Percentiles rank a stretch among this genome's conserved stretches.
Evolutionary conservation across 371 early-diverging fungal species (phyloP).

Genomic region (Batkoa obscura): DNA sequence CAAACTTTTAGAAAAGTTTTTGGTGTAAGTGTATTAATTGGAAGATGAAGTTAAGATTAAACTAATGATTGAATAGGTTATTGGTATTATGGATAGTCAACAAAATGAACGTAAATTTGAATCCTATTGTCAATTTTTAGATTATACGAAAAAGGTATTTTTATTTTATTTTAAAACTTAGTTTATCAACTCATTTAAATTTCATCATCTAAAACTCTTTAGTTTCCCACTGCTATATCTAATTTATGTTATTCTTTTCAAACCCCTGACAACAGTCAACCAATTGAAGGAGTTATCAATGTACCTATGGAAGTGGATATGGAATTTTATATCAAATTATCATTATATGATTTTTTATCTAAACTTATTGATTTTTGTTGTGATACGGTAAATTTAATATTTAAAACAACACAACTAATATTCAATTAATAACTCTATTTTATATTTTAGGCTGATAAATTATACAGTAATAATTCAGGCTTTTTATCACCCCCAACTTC

Average conservation of each 20-base stretch:
- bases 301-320: background rate
- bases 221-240: background rate
- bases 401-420: background rate
- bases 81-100: constrained; percentile 1
- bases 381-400: background rate
- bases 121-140: background rate
- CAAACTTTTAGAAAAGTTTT: background rate
- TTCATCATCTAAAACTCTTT: no score
- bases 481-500: background rate
- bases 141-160: background rate
- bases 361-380: background rate
- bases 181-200: background rate
- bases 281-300: background rate
- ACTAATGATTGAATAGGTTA: background rate
- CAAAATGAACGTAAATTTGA: background rate
- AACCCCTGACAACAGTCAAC: background rate
- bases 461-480: background rate
- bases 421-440: background rate
- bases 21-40: background rate
- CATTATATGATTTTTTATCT: background rate
- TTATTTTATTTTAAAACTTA: background rate
- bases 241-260: background rate
- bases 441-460: background rate
- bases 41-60: background rate
- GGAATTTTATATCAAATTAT: background rate